These are phyloP conservation scores for Phytophthora aleatoria DNA, from an alignment of 352 stramenopile genomes.

Conservation along the genomic window DNA sequence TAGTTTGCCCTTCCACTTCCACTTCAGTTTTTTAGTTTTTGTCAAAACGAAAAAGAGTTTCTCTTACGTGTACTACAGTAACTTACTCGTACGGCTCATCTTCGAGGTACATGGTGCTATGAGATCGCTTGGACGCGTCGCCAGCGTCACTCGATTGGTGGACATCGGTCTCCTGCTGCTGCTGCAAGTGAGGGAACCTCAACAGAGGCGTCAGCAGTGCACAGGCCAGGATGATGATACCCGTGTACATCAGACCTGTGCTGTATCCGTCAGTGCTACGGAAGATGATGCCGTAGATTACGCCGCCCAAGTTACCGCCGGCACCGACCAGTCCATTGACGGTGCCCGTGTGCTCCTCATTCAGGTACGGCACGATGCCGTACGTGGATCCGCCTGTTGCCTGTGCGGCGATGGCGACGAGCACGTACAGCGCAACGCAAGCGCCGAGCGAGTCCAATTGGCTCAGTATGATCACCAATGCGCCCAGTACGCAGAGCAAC, in stretches of 20 bases:
- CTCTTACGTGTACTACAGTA: neutral
- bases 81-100: slow-evolving; percentile 28
- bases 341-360: slow-evolving; percentile 64
- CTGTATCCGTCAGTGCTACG: slow-evolving; percentile 43
- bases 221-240: slow-evolving; percentile 59
- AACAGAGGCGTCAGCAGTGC: slow-evolving; percentile 52
- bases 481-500: slow-evolving; percentile 75
- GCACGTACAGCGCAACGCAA: slow-evolving; percentile 88
- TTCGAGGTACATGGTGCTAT: slow-evolving; percentile 38
- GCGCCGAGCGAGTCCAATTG: slow-evolving; percentile 65
- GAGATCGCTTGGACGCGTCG: slow-evolving; percentile 21
- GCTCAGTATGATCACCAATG: slow-evolving; percentile 90
- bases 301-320: slow-evolving; percentile 68
- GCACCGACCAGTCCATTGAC: slow-evolving; percentile 72
- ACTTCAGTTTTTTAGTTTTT: slow-evolving; percentile 1
- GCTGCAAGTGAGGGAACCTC: slow-evolving; percentile 46
- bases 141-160: slow-evolving; percentile 6
- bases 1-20: neutral
- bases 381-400: slow-evolving; percentile 71
- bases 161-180: slow-evolving; percentile 27
- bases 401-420: slow-evolving; percentile 93
- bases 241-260: slow-evolving; percentile 56
- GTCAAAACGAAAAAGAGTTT: neutral
- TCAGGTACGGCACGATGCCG: slow-evolving; percentile 78
- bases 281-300: slow-evolving; percentile 80